phyloP scores from a whole-genome alignment of 2,329 filamentous ascomycete species.

The Aureobasidium subglaciale region DNA sequence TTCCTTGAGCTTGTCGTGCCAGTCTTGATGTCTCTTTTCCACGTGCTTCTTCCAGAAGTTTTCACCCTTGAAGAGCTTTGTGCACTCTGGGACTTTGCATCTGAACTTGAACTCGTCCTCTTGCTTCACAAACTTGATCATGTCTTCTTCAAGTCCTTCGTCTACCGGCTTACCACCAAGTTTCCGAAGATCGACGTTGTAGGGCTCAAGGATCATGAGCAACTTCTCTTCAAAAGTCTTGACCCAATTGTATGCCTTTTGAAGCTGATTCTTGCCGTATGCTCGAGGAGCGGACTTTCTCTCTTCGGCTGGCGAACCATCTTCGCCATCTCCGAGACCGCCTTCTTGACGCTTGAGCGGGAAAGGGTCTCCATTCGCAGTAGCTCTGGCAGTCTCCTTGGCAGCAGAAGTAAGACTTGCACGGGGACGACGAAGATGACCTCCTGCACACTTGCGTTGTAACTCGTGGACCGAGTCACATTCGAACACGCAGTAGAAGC shows the following conservation, averaged over 20 bases:
- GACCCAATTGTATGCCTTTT: conserved; percentile 97
- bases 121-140: conserved; percentile 84
- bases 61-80: conserved; percentile 94
- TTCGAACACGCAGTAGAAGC: conserved; percentile 99
- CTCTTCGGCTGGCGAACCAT: conserved; percentile 59
- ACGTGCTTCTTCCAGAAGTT: conserved; percentile 98
- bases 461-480: conserved; percentile 95
- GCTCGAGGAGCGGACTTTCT: conserved; percentile 59
- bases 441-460: conserved; percentile 89
- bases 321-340: conserved; percentile 41
- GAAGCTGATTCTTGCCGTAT: conserved; percentile 61
- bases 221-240: conserved; percentile 98
- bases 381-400: conserved; percentile 78
- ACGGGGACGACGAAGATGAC: conserved; percentile 87
- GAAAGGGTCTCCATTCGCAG: conserved; percentile 73
- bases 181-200: conserved; percentile 79
- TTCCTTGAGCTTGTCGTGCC: conserved; percentile 69
- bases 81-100: conserved; percentile 92
- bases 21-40: conserved; percentile 89
- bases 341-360: conserved; percentile 57
- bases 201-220: conserved; percentile 83
- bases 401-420: conserved; percentile 76
- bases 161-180: conserved; percentile 82
- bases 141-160: conserved; percentile 78
- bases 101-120: conserved; percentile 96